Percentiles rank a stretch among this genome's conserved stretches.
These are phyloP conservation scores for Starmerella scarabaei DNA, from an alignment of 805 yeast species.

Conservation along the genomic window DNA sequence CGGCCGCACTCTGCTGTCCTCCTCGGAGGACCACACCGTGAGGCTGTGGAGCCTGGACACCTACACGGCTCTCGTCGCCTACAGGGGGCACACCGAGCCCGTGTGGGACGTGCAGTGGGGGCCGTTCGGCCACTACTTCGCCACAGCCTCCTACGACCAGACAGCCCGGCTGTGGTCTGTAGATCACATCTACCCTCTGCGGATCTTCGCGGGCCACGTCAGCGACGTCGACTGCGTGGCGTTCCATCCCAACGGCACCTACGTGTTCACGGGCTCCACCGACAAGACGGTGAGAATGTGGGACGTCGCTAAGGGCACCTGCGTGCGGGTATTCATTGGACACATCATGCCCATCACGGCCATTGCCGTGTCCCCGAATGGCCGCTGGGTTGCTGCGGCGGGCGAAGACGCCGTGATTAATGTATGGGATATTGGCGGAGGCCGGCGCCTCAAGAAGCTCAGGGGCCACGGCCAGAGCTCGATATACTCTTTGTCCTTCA, in stretches of 20 bases:
- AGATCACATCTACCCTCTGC: slow-evolving; percentile 89
- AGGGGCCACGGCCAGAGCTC: slow-evolving; percentile 86
- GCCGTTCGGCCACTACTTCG: slow-evolving; percentile 93
- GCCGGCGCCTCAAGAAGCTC: slow-evolving; percentile 79
- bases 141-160: slow-evolving; percentile 96
- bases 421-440: slow-evolving; percentile 90
- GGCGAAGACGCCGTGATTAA: slow-evolving; percentile 84
- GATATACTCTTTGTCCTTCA: slow-evolving; percentile 71
- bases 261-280: slow-evolving; percentile 86
- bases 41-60: slow-evolving; percentile 92
- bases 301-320: slow-evolving; percentile 81
- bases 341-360: slow-evolving; percentile 82
- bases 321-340: slow-evolving; percentile 85
- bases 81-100: slow-evolving; percentile 92
- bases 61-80: slow-evolving; percentile 75
- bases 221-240: slow-evolving; percentile 91
- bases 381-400: slow-evolving; percentile 89
- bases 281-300: slow-evolving; percentile 97
- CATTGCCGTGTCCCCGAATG: slow-evolving; percentile 88
- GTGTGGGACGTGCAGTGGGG: slow-evolving; percentile 95
- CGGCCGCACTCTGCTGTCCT: slow-evolving; percentile 60
- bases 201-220: slow-evolving; percentile 94
- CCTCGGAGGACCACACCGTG: slow-evolving; percentile 85
- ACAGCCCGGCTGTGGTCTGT: slow-evolving; percentile 97
- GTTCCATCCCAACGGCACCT: slow-evolving; percentile 93